phyloP scores from a whole-genome alignment of 192 early-diverging fungal genomes.

The Coemansia sp. region DNA sequence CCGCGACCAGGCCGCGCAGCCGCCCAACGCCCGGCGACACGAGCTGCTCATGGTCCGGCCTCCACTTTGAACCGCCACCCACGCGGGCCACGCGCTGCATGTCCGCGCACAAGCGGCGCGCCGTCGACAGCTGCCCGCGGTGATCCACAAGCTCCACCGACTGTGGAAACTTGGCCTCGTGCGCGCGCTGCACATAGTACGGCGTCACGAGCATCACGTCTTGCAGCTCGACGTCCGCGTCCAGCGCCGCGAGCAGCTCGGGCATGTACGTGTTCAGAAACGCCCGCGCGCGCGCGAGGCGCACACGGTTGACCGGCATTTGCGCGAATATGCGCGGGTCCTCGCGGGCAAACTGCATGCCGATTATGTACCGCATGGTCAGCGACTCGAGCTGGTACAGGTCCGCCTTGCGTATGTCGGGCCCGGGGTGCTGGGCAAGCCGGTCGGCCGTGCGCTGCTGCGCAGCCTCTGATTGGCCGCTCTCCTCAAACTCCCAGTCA shows the following conservation, averaged over 20 bases:
- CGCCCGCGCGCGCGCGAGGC: constrained; percentile 10
- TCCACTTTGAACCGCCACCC: neutral
- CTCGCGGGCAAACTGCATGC: constrained; percentile 4
- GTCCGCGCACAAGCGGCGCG: constrained; percentile 4
- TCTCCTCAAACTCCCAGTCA: constrained; percentile 4
- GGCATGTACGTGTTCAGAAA: constrained; percentile 28
- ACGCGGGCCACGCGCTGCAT: constrained; percentile 14
- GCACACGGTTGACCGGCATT: constrained; percentile 1
- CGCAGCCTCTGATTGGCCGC: neutral
- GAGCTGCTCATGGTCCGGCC: neutral
- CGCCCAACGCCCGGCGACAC: constrained; percentile 8
- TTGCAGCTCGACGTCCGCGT: neutral
- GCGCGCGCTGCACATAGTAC: constrained; percentile 35
- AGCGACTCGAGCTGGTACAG: constrained; percentile 19
- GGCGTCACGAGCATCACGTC: constrained; percentile 16
- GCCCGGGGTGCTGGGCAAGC: neutral
- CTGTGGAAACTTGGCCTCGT: constrained; percentile 26
- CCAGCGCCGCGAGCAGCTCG: constrained; percentile 24
- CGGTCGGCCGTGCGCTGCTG: neutral
- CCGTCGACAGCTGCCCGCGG: constrained; percentile 21
- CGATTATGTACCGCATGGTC: constrained; percentile 19
- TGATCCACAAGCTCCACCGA: constrained; percentile 28
- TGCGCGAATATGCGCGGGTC: neutral
- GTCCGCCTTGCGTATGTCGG: neutral
- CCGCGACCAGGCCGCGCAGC: constrained; percentile 10